Percentiles rank a stretch among this genome's conserved stretches.
These are phyloP conservation scores for Saprolegnia parasitica DNA, from an alignment of 352 stramenopile species.

Conservation along the genomic window DNA sequence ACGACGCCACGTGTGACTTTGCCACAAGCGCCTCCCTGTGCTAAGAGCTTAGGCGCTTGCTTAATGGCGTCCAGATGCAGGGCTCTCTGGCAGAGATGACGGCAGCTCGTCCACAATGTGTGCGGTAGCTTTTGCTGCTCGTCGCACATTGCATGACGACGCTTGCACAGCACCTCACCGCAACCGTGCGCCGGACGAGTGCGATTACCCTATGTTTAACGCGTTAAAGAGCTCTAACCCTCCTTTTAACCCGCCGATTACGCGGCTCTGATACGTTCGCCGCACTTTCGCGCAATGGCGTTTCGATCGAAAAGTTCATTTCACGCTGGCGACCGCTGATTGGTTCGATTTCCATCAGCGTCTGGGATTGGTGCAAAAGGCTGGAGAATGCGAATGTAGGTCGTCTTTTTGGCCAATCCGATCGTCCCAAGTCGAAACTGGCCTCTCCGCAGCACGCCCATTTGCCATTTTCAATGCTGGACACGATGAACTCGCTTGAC, in stretches of 20 bases:
- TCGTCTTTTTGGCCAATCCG: constrained; percentile 14
- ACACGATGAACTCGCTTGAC: constrained; percentile 6
- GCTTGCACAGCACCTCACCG: background rate
- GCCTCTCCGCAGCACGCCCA: background rate
- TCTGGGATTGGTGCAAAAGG: constrained; percentile 1
- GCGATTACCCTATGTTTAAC: background rate
- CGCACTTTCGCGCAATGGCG: background rate
- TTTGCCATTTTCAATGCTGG: background rate
- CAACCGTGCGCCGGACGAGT: background rate
- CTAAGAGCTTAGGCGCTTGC: too few species aligned
- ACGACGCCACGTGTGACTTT: too few species aligned
- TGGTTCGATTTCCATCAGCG: background rate
- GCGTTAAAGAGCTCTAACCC: background rate
- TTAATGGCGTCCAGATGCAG: too few species aligned
- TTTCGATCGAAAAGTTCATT: constrained; percentile 1
- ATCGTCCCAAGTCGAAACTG: constrained; percentile 12
- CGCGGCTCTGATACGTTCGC: background rate
- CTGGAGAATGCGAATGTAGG: background rate
- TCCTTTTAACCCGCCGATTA: background rate
- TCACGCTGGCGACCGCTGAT: constrained; percentile 24
- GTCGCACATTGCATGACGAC: background rate
- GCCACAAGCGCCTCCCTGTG: too few species aligned
- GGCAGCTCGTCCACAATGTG: too few species aligned
- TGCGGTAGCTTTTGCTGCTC: too few species aligned
- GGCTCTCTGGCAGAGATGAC: too few species aligned